Conservation (phyloP, 2,329 filamentous ascomycete species). For the Cladosporium sp. region DNA sequence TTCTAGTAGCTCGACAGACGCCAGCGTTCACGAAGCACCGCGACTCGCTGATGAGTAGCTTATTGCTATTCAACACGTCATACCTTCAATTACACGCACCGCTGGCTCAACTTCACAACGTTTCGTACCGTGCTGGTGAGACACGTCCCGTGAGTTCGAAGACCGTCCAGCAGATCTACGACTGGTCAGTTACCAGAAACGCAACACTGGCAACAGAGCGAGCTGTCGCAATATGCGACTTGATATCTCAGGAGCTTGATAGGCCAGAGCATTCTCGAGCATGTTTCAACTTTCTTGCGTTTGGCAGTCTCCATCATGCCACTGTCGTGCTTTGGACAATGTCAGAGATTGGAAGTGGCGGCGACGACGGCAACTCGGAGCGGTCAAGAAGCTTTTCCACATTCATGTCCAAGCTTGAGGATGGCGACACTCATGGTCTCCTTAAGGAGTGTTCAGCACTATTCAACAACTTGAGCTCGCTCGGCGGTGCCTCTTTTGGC, state of each 20-base stretch:
- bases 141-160: conserved; percentile 21
- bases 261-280: conserved; percentile 18
- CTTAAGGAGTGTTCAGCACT: conserved; percentile 23
- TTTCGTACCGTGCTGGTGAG: conserved; percentile 24
- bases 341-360: conserved; percentile 3
- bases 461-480: conserved; percentile 23
- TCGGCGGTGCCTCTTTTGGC: conserved; percentile 26
- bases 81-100: conserved; percentile 23
- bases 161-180: background rate
- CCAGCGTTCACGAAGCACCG: conserved; percentile 20
- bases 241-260: conserved; percentile 24
- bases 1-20: background rate
- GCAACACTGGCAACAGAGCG: conserved; percentile 21
- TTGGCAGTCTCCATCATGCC: conserved; percentile 26
- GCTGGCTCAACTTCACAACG: conserved; percentile 25
- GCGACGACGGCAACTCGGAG: background rate
- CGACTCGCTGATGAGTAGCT: conserved; percentile 24
- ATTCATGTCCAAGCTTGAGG: background rate
- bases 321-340: conserved; percentile 27
- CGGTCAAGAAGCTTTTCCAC: background rate
- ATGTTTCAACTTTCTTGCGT: conserved; percentile 26
- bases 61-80: conserved; percentile 24
- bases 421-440: conserved; percentile 5
- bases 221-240: conserved; percentile 23
- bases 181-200: background rate